phyloP scores from a whole-genome alignment of 768 basidiomycete genomes.

The Leccinum longicurvipes region DNA sequence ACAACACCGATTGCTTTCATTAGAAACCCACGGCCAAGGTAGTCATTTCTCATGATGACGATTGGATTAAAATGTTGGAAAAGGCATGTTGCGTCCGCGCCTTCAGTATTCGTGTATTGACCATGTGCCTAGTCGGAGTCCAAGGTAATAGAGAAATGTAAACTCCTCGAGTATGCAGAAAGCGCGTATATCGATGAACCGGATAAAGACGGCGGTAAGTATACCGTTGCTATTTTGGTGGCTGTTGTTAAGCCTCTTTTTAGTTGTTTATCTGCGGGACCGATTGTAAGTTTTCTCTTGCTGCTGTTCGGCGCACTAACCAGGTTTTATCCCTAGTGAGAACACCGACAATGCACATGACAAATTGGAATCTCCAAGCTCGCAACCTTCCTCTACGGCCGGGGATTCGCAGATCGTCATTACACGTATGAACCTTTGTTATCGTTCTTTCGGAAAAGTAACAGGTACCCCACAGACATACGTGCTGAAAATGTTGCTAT shows the following conservation, averaged over 20 bases:
- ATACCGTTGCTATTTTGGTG: not conserved
- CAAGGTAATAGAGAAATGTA: not conserved
- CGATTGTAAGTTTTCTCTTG: not conserved
- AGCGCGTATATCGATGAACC: not conserved
- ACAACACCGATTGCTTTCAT: not conserved
- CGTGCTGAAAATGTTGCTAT: conserved; percentile 7
- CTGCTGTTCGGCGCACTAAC: not conserved
- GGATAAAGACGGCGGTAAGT: not conserved
- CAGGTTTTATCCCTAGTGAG: not conserved
- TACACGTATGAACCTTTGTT: not conserved
- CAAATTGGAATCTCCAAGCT: not conserved
- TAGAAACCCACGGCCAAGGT: conserved; percentile 1
- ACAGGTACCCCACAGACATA: conserved; percentile 3
- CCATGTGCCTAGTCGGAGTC: not conserved
- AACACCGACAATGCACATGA: too few species aligned
- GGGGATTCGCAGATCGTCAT: not conserved
- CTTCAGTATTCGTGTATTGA: not conserved
- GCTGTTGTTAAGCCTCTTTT: not conserved
- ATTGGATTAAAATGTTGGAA: conserved; percentile 10
- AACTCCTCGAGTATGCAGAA: not conserved
- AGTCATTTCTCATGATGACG: conserved; percentile 8
- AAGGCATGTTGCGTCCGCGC: not conserved
- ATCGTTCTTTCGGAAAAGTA: not conserved
- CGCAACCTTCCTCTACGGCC: not conserved
- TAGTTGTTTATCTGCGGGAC: conserved; percentile 1